Conservation (phyloP, 768 basidiomycete species). For the Serendipita vermifera region DNA sequence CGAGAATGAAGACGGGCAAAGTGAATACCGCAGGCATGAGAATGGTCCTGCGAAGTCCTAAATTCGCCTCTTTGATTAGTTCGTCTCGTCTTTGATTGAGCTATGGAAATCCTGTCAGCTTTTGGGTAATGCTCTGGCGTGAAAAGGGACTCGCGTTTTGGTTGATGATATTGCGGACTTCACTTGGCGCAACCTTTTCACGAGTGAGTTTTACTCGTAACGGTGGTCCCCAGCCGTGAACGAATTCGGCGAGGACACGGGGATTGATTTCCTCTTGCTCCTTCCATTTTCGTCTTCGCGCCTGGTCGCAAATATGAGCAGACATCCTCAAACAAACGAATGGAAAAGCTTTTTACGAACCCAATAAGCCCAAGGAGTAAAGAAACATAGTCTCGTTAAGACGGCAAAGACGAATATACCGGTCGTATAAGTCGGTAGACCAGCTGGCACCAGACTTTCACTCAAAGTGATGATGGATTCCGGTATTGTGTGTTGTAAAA, state of each 20-base stretch:
- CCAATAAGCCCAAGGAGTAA: constrained; percentile 68
- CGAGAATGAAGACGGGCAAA: constrained; percentile 60
- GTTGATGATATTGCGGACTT: constrained; percentile 21
- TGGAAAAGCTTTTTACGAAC: constrained; percentile 28
- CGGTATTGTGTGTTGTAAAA: not conserved
- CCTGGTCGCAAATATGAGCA: constrained; percentile 29
- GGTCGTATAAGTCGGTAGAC: constrained; percentile 55
- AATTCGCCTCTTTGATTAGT: constrained; percentile 46
- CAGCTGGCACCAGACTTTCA: constrained; percentile 58
- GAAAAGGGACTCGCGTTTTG: constrained; percentile 9
- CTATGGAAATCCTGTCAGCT: not conserved
- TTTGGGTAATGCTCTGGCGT: not conserved
- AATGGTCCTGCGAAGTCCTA: constrained; percentile 45
- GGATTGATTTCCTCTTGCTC: constrained; percentile 48
- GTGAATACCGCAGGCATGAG: constrained; percentile 50
- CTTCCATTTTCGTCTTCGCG: constrained; percentile 41
- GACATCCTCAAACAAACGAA: not conserved
- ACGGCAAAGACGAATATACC: constrained; percentile 62
- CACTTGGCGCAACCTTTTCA: constrained; percentile 40
- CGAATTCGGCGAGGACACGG: constrained; percentile 41
- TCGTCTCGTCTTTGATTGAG: not conserved
- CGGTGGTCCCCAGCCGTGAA: constrained; percentile 44
- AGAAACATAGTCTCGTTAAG: constrained; percentile 40
- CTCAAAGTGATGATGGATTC: constrained; percentile 22
- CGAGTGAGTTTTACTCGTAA: constrained; percentile 35